These are phyloP conservation scores for Backusella liffmaniae DNA, from an alignment of 192 early-diverging fungal genomes.

Conservation along the genomic window DNA sequence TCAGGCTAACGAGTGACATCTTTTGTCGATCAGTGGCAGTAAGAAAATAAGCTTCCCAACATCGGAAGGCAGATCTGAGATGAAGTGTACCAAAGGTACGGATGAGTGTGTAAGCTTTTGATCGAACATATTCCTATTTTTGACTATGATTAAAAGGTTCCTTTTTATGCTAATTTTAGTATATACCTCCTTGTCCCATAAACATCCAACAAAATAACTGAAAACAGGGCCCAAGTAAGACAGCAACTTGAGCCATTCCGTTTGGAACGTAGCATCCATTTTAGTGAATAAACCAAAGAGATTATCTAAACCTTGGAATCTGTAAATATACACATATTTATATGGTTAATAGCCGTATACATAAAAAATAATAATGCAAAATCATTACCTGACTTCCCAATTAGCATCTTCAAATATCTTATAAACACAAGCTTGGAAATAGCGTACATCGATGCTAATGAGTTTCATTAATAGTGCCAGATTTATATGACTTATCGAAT, in stretches of 20 bases:
- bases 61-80: slow-evolving; percentile 48
- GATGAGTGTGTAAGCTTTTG: slow-evolving; percentile 49
- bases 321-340: slow-evolving; percentile 8
- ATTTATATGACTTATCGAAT: slow-evolving; percentile 40
- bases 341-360: neutral
- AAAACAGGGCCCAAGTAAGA: slow-evolving; percentile 50
- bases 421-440: slow-evolving; percentile 45
- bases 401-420: slow-evolving; percentile 43
- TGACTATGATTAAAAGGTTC: neutral
- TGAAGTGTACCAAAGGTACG: slow-evolving; percentile 47
- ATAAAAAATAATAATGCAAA: neutral
- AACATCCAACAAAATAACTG: slow-evolving; percentile 51
- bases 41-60: slow-evolving; percentile 58
- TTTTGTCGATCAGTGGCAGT: slow-evolving; percentile 35
- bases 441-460: slow-evolving; percentile 30
- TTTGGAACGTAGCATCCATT: slow-evolving; percentile 45
- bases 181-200: slow-evolving; percentile 56
- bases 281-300: slow-evolving; percentile 58
- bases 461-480: slow-evolving; percentile 48
- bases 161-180: neutral
- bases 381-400: slow-evolving; percentile 50
- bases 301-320: slow-evolving; percentile 51
- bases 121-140: slow-evolving; percentile 47
- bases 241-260: slow-evolving; percentile 34
- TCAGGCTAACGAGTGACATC: slow-evolving; percentile 42